A percentile compares a stretch with the other conserved stretches of the same genome.
These are phyloP conservation scores for Chaetoscypha palmicola DNA, from an alignment of 2,329 filamentous ascomycete species.

Conservation along the genomic window DNA sequence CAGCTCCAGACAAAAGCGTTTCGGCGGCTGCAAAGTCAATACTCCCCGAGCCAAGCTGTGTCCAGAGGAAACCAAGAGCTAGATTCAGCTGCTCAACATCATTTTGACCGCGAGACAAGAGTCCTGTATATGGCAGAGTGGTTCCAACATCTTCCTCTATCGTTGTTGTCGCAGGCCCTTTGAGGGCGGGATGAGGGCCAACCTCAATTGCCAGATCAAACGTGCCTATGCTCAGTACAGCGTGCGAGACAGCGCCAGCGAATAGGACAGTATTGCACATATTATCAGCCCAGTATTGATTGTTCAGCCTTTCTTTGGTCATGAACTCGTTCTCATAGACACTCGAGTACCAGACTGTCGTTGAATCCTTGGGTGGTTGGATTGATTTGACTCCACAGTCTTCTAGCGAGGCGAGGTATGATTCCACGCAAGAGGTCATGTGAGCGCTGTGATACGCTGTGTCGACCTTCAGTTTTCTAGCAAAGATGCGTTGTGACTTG, in stretches of 20 bases:
- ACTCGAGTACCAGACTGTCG: not conserved
- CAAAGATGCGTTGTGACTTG: constrained; percentile 13
- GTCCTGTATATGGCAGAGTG: constrained; percentile 10
- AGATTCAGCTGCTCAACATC: constrained; percentile 5
- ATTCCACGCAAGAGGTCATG: constrained; percentile 17
- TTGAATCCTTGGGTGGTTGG: not conserved
- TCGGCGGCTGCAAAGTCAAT: constrained; percentile 1
- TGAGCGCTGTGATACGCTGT: constrained; percentile 23
- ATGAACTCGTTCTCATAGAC: not conserved
- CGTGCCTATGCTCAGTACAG: constrained; percentile 3
- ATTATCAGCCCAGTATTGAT: constrained; percentile 32
- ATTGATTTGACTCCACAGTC: constrained; percentile 7
- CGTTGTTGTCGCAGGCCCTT: constrained; percentile 9
- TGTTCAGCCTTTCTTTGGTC: constrained; percentile 21
- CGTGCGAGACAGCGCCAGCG: constrained; percentile 28
- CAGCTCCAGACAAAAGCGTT: not conserved
- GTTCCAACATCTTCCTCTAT: constrained; percentile 3
- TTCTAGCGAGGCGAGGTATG: constrained; percentile 15
- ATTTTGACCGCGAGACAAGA: constrained; percentile 4
- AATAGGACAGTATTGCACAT: constrained; percentile 23
- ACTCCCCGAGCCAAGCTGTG: constrained; percentile 3
- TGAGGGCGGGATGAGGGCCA: constrained; percentile 11
- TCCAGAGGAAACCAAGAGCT: constrained; percentile 8
- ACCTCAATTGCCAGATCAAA: constrained; percentile 15
- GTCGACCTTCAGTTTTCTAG: constrained; percentile 17